Conservation (phyloP, 164 flowering plant genomes). For the Vitis amurensis region DNA sequence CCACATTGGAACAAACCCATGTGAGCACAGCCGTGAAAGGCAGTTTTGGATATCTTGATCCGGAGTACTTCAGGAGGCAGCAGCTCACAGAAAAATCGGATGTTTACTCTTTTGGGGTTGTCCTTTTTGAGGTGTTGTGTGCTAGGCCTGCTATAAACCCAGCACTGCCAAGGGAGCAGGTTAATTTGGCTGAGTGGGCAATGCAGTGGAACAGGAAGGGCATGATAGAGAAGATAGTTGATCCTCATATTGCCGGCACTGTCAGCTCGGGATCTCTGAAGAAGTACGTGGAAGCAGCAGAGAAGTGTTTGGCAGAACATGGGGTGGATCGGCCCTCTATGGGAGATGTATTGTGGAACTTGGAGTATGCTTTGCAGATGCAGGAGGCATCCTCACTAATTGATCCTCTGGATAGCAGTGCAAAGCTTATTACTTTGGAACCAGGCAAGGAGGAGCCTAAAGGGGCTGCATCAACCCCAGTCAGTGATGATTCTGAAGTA, state of each 20-base stretch:
- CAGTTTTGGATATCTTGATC: constrained; percentile 91
- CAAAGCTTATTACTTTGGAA: constrained; percentile 25
- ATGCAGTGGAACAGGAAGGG: constrained; percentile 71
- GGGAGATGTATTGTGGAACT: constrained; percentile 93
- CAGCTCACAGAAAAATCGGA: constrained; percentile 89
- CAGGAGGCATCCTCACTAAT: constrained; percentile 54
- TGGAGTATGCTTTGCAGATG: constrained; percentile 83
- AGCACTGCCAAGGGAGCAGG: constrained; percentile 77
- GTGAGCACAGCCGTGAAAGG: constrained; percentile 97
- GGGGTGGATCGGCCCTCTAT: constrained; percentile 89
- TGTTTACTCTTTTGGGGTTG: constrained; percentile 92
- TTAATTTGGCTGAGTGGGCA: constrained; percentile 90
- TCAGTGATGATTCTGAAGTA: constrained; percentile 33
- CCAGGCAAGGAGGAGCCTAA: constrained; percentile 1
- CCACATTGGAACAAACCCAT: constrained; percentile 68
- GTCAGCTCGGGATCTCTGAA: constrained; percentile 47
- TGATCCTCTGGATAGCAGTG: constrained; percentile 29
- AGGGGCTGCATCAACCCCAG: not conserved
- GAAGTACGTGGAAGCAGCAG: constrained; percentile 81
- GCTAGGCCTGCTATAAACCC: constrained; percentile 79
- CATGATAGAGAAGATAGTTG: constrained; percentile 53
- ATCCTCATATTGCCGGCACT: constrained; percentile 45
- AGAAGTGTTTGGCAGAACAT: constrained; percentile 78
- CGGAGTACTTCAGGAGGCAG: constrained; percentile 83
- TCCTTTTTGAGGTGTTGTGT: constrained; percentile 78